phyloP scores from a whole-genome alignment of 805 yeast genomes.

The Starmera quercuum region DNA sequence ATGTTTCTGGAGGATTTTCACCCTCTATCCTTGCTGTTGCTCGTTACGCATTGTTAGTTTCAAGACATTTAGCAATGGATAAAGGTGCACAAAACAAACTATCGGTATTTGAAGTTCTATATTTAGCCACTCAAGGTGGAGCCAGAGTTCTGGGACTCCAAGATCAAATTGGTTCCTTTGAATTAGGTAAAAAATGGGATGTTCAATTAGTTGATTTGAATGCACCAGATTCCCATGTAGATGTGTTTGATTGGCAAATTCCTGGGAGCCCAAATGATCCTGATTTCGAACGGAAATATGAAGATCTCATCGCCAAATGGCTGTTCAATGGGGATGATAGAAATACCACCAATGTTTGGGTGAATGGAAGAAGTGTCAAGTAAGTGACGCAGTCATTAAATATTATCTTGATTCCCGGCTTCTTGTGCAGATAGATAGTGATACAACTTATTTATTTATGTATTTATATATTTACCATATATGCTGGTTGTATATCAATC shows the following conservation, averaged over 20 bases:
- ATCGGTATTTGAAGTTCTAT: conserved; percentile 63
- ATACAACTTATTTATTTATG: no score
- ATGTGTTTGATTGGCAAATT: conserved; percentile 69
- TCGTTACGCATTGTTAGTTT: conserved; percentile 62
- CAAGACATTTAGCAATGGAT: conserved; percentile 62
- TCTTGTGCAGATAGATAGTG: no score
- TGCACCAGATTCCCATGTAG: conserved; percentile 50
- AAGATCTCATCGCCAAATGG: conserved; percentile 77
- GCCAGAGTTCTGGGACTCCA: conserved; percentile 64
- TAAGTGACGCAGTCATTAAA: not conserved
- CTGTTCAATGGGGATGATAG: conserved; percentile 91
- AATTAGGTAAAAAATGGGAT: conserved; percentile 75
- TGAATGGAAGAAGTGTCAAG: conserved; percentile 60
- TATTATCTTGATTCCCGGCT: no score
- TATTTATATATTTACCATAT: not conserved
- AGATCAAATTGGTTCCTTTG: conserved; percentile 59
- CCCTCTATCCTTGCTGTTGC: conserved; percentile 59
- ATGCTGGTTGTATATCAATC: not conserved
- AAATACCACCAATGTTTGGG: conserved; percentile 75
- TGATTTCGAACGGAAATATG: conserved; percentile 34
- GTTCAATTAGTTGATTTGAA: conserved; percentile 67
- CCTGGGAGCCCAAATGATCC: conserved; percentile 22
- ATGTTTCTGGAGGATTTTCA: conserved; percentile 70
- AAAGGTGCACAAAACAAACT: conserved; percentile 42
- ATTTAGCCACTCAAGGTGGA: conserved; percentile 84